Base-by-base conservation (phyloP, 2,329 filamentous ascomycete genomes). In the Pseudogymnoascus sp. region DNA sequence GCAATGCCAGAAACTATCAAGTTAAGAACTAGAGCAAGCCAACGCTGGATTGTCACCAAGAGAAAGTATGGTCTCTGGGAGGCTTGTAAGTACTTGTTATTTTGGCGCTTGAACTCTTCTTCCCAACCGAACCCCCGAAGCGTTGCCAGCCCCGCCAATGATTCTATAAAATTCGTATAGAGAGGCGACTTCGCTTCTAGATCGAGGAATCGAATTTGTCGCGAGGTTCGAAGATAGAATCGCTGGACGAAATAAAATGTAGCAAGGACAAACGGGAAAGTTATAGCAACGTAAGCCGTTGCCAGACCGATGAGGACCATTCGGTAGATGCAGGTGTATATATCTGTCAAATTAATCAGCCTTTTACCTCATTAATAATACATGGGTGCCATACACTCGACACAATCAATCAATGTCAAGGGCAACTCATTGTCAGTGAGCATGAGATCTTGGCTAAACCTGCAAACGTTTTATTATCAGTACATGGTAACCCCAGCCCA, bases 201-300 rank as follows among this genome's bases (percentile, higher is more conserved):
- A 48, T 80, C 78, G 33, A 80, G 68, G 37, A 76, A 71, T 61
- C 78, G 74, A n/a, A 80, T 66, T 64, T 80, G 78, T 2, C 78
- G 74, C 2, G 76, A 79, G 4, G 77, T 80, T 10, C 76, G 71
- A 5, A 80, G 9, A 74, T 71, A 80, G 59, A 75, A 70, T 39
- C 74, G 75, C 62, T 78, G 76, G 18, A 67, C 38, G 15, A 62
- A 41, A 57, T 67, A 64, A 9, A 65, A 48, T 2, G 59, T 26
- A 13, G 61, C 15, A 28, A 65, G 38, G 12, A 66, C 28, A 19
- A 60, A 18, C 64, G 64, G 79, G 19, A 60, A 35, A 0, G 57
- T 57, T 10, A 61, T 23, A 21, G 61, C 65, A 60, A 64, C 60
- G 39, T 64, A 66, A 13, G 5, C 52, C 10, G 64, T 19, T 73